Evolutionary conservation across 2,329 filamentous ascomycete species (phyloP).

Genomic region (Huntiella decipiens): DNA sequence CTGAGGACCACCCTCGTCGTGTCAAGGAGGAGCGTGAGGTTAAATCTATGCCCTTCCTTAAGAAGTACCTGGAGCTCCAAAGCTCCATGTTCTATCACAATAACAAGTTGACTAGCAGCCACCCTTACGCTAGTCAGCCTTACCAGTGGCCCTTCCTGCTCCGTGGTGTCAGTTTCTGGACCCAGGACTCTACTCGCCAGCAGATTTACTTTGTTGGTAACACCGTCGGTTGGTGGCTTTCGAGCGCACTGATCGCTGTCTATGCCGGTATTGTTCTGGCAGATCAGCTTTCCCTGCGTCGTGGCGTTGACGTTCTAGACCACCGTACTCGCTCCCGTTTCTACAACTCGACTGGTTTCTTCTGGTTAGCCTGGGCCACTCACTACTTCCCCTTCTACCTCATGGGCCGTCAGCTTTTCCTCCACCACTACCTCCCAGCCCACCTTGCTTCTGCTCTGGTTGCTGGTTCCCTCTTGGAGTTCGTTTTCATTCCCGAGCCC

Average conservation of each 20-base stretch:
- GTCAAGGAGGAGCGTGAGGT: slow-evolving; percentile 58
- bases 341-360: slow-evolving; percentile 97
- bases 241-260: slow-evolving; percentile 78
- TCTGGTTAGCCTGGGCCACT: slow-evolving; percentile 93
- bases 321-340: slow-evolving; percentile 84
- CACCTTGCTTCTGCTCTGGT: slow-evolving; percentile 83
- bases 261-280: slow-evolving; percentile 82
- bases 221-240: slow-evolving; percentile 92
- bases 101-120: slow-evolving; percentile 89
- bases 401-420: slow-evolving; percentile 94
- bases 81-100: slow-evolving; percentile 99
- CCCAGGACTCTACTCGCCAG: slow-evolving; percentile 78
- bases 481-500: slow-evolving; percentile 74
- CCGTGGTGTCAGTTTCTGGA: slow-evolving; percentile 98
- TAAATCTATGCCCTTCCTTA: slow-evolving; percentile 71
- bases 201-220: slow-evolving; percentile 99
- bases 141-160: slow-evolving; percentile 97
- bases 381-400: slow-evolving; percentile 96
- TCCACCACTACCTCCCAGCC: slow-evolving; percentile 92
- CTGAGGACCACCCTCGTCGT: slow-evolving; percentile 51
- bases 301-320: slow-evolving; percentile 84
- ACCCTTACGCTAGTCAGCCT: slow-evolving; percentile 86
- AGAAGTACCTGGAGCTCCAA: slow-evolving; percentile 92
- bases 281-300: slow-evolving; percentile 81
- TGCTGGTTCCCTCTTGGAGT: slow-evolving; percentile 79